Evolutionary conservation across 2,329 filamentous ascomycete species (phyloP), one percentile per base, ranked within the genome.

Genomic region (Pleomassaria siparia): DNA sequence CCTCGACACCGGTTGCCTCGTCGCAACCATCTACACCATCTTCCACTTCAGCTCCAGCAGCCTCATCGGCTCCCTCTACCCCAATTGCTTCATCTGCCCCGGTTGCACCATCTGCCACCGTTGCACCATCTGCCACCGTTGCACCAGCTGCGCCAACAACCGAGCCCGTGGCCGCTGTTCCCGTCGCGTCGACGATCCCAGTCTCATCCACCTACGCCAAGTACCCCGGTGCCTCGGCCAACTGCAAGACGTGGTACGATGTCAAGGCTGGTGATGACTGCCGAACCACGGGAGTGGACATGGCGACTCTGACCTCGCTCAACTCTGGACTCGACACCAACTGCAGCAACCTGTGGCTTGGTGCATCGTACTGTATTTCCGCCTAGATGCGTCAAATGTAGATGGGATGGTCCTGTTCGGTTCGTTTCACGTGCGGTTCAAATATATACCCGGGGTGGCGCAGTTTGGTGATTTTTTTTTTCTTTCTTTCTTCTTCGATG

Each of bases 261-360:
- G 55, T 68, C 21, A 56, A 57, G 26, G 53, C 46, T 10, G 67
- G 69, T 36, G 67, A 72, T 44, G 51, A 26, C 11, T 74, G 72
- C 59, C 26, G 47, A 26, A 51, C 56, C n/a, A 56, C 68, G 6
- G 62, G 60, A 8, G 54, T 70, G 43, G 54, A 60, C 12, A 49
- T 66, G 28, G 56, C 37, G 6, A 60, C 57, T 13, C 60, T 74
- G 29, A 49, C 42, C 22, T 16, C 41, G 21, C 65, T 63, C 46
- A 74, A 74, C 53, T 44, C 57, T 18, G 36, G 57, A 20, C 44
- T 74, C 7, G 53, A 67, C 43, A 43, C 49, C 1, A 44, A 56
- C 29, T 74, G 70, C 57, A 55, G 47, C 32, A 73, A 73, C 52
- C 56, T 73, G 16, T 71, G 67, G 69, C 49, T 60, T 25, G 67